These are phyloP conservation scores for Galeopsis tetrahit DNA, from an alignment of 257 asterid species.

Conservation along the genomic window DNA sequence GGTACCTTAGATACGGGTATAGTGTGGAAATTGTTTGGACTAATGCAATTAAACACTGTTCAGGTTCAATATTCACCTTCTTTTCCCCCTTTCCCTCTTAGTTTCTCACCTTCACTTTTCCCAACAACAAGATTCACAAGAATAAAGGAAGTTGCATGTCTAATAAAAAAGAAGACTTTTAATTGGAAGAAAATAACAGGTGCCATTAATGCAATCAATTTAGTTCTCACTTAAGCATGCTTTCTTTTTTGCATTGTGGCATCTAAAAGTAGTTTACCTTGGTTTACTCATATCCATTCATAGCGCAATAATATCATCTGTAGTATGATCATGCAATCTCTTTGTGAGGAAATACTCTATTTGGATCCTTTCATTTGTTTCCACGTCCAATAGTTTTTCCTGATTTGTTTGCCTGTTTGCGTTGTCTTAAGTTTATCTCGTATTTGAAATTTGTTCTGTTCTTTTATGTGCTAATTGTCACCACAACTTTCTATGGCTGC, in stretches of 20 bases:
- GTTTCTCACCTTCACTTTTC: neutral
- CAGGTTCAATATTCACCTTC: neutral
- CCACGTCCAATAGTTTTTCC: neutral
- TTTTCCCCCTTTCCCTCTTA: neutral
- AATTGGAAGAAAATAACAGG: neutral
- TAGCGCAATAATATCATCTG: neutral
- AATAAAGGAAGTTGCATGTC: constrained; percentile 7
- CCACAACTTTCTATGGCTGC: neutral
- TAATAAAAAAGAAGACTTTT: neutral
- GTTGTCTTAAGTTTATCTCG: constrained; percentile 7
- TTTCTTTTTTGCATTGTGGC: neutral
- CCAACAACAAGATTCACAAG: constrained; percentile 1
- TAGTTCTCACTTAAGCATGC: constrained; percentile 13
- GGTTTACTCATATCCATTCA: neutral
- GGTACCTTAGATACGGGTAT: neutral
- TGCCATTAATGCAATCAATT: constrained; percentile 6
- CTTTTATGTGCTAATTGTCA: constrained; percentile 20
- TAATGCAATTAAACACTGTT: neutral
- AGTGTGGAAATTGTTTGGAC: neutral
- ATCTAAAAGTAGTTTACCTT: neutral
- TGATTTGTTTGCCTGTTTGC: neutral
- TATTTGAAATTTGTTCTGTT: neutral
- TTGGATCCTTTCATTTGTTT: constrained; percentile 19
- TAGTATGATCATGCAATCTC: constrained; percentile 7
- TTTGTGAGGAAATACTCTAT: constrained; percentile 14